A percentile compares a stretch with the other conserved stretches of the same genome.
These are phyloP conservation scores for Begonia peltatifolia DNA, from an alignment of 306 rosid species.

Conservation along the genomic window DNA sequence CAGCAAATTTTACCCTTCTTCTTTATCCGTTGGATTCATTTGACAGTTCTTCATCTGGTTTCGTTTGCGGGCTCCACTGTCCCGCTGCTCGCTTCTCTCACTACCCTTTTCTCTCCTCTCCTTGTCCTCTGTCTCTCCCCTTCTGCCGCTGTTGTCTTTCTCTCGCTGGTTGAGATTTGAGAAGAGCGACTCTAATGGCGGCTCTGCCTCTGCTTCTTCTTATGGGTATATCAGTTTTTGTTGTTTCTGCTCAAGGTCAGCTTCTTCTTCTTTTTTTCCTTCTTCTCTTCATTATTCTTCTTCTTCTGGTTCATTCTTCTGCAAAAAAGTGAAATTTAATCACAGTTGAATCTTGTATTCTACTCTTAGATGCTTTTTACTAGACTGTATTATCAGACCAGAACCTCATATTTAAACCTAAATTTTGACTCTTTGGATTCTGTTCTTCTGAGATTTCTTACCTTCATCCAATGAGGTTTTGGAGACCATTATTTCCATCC, in stretches of 20 bases:
- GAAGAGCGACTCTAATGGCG: constrained; percentile 35
- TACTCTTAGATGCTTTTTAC: too few species aligned
- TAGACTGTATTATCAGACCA: background rate
- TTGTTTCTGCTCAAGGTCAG: constrained; percentile 58
- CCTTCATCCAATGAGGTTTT: background rate
- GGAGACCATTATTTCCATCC: too few species aligned
- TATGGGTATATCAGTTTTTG: constrained; percentile 29
- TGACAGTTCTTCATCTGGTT: constrained; percentile 48
- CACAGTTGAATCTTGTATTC: background rate
- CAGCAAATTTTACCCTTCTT: background rate
- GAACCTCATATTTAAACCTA: background rate
- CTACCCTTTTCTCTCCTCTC: constrained; percentile 21
- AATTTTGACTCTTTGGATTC: background rate
- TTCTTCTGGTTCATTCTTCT: background rate
- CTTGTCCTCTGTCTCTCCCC: constrained; percentile 4
- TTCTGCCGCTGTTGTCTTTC: constrained; percentile 18
- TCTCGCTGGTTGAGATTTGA: constrained; percentile 15
- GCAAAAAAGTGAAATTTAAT: background rate
- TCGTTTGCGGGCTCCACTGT: constrained; percentile 17
- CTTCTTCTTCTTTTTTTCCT: background rate
- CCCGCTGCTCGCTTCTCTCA: constrained; percentile 21
- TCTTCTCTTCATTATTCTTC: background rate
- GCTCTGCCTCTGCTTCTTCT: constrained; percentile 32
- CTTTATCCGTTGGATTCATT: constrained; percentile 36
- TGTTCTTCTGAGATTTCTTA: background rate